Percentiles rank a stretch among this genome's conserved stretches.
Conservation (phyloP, 805 yeast species). For the Millerozyma acaciae region DNA sequence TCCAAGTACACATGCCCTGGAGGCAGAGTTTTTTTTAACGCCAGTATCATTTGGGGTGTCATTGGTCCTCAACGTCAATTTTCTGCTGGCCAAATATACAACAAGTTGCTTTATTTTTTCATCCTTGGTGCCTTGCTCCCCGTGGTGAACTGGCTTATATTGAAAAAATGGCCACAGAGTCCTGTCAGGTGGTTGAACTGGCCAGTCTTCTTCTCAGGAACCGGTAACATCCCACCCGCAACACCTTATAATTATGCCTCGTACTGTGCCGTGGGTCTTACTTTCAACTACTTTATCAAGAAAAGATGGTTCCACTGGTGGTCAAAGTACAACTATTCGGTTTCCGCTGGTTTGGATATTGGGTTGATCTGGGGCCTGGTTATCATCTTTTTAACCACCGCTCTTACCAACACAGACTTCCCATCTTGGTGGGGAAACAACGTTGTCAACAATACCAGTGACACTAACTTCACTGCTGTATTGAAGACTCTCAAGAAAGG, state of each 20-base stretch:
- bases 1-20: constrained; percentile 38
- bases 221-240: constrained; percentile 70
- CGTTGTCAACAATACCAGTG: constrained; percentile 39
- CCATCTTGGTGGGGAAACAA: constrained; percentile 67
- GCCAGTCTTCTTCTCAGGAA: constrained; percentile 43
- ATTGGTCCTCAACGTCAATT: constrained; percentile 27
- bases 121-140: constrained; percentile 40
- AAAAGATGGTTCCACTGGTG: constrained; percentile 42
- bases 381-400: constrained; percentile 31
- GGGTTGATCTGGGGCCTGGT: constrained; percentile 41
- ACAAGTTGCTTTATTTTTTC: constrained; percentile 36
- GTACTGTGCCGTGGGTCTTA: constrained; percentile 38
- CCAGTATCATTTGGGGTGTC: constrained; percentile 42
- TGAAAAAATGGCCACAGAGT: constrained; percentile 40
- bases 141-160: constrained; percentile 33
- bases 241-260: constrained; percentile 64
- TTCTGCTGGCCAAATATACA: constrained; percentile 19
- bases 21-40: constrained; percentile 40
- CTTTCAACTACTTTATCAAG: constrained; percentile 37
- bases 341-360: constrained; percentile 43
- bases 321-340: constrained; percentile 42
- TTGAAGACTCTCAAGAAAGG: constrained; percentile 35
- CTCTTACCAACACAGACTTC: constrained; percentile 11
- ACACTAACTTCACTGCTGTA: constrained; percentile 29
- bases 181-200: constrained; percentile 29